phyloP scores from a whole-genome alignment of 306 rosid species.

The Vigna trinervia region DNA sequence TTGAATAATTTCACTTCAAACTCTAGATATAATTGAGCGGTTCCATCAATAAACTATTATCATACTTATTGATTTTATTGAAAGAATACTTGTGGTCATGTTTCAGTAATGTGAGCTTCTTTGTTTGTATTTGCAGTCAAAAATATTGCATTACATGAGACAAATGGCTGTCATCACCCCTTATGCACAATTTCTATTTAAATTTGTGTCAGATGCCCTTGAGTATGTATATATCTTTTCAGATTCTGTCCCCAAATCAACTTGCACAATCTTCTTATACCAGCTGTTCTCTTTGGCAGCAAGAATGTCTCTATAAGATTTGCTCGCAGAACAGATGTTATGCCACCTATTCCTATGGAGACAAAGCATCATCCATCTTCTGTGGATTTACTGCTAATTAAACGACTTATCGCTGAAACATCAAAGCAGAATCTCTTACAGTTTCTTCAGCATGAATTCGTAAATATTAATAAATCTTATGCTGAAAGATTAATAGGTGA shows the following conservation, averaged over 20 bases:
- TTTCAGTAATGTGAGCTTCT: slow-evolving; percentile 40
- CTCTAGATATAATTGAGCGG: slow-evolving; percentile 24
- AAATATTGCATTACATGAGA: slow-evolving; percentile 95
- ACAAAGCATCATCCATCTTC: slow-evolving; percentile 98
- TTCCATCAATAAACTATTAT: slow-evolving; percentile 23
- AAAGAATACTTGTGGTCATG: slow-evolving; percentile 1
- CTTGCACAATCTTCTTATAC: slow-evolving; percentile 41
- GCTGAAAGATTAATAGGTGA: slow-evolving; percentile 94
- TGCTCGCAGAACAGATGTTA: slow-evolving; percentile 94
- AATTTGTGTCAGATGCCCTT: slow-evolving; percentile 75
- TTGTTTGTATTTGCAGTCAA: slow-evolving; percentile 71
- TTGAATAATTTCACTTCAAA: slow-evolving; percentile 32
- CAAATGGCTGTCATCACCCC: slow-evolving; percentile 71
- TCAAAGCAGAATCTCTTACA: slow-evolving; percentile 83
- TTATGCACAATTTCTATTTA: slow-evolving; percentile 74
- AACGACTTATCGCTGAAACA: slow-evolving; percentile 87
- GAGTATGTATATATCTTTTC: slow-evolving; percentile 66
- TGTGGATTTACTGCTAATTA: slow-evolving; percentile 86
- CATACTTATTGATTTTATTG: slow-evolving; percentile 27
- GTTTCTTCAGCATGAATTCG: slow-evolving; percentile 95
- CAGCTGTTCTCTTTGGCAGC: slow-evolving; percentile 56
- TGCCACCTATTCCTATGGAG: slow-evolving; percentile 95
- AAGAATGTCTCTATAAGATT: slow-evolving; percentile 85
- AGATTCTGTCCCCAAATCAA: slow-evolving; percentile 7
- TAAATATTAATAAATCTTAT: slow-evolving; percentile 80